These are phyloP conservation scores for Mortierella hygrophila DNA, from an alignment of 192 early-diverging fungal species.

Conservation along the genomic window DNA sequence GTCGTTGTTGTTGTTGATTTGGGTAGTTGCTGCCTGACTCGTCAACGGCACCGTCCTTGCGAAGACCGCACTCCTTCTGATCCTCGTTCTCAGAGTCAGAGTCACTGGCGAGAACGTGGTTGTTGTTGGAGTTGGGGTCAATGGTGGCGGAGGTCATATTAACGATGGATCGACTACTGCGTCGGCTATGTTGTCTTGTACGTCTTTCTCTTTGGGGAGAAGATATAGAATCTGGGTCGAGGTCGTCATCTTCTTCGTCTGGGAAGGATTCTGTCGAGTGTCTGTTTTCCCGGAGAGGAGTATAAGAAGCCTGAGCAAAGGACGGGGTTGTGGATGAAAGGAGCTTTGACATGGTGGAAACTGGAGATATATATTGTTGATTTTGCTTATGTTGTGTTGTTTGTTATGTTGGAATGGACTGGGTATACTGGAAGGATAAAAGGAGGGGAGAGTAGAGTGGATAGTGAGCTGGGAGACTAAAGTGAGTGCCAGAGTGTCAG, in stretches of 20 bases:
- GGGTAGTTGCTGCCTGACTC: not conserved
- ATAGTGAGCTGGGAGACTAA: no score
- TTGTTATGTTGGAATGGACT: not conserved
- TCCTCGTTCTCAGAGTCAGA: not conserved
- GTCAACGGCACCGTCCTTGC: not conserved
- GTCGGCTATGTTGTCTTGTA: not conserved
- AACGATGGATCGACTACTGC: not conserved
- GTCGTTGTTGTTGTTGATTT: not conserved
- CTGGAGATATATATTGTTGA: no score
- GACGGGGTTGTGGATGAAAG: constrained; percentile 42
- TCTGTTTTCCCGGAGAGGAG: constrained; percentile 26
- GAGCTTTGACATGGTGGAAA: constrained; percentile 37
- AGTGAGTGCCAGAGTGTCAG: not conserved
- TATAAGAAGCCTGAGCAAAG: constrained; percentile 37
- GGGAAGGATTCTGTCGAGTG: constrained; percentile 20
- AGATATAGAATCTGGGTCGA: constrained; percentile 47
- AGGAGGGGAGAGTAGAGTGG: not conserved
- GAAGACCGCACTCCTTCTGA: not conserved
- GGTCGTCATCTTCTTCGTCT: constrained; percentile 40
- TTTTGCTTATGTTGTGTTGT: not conserved
- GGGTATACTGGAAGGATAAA: constrained; percentile 1
- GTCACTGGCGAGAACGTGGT: constrained; percentile 12
- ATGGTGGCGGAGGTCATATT: not conserved
- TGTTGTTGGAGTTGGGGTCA: not conserved
- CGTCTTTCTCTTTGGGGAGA: not conserved